These are phyloP conservation scores for Wallacemonas rigidus DNA, from an alignment of 208 protist genomes.

Conservation along the genomic window DNA sequence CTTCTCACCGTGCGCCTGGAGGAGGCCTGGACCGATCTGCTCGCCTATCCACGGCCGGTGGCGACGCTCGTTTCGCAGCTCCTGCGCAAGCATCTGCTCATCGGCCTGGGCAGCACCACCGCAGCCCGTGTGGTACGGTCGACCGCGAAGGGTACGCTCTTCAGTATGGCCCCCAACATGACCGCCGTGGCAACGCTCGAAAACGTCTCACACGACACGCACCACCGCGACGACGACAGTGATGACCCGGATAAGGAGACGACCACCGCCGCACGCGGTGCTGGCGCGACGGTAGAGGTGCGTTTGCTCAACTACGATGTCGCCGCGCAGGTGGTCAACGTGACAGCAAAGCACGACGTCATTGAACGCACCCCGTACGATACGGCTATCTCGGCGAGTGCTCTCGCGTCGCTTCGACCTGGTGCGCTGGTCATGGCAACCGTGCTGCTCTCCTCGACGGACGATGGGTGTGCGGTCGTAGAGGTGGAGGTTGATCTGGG, in stretches of 20 bases:
- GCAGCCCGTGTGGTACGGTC: slow-evolving; percentile 56
- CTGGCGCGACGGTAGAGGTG: slow-evolving; percentile 51
- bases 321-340: slow-evolving; percentile 60
- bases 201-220: slow-evolving; percentile 22
- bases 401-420: slow-evolving; percentile 34
- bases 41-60: slow-evolving; percentile 53
- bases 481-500: slow-evolving; percentile 36
- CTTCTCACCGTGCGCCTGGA: slow-evolving; percentile 60
- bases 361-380: slow-evolving; percentile 75
- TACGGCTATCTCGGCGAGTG: slow-evolving; percentile 35
- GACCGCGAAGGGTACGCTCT: slow-evolving; percentile 59
- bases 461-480: slow-evolving; percentile 82
- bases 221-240: slow-evolving; percentile 7
- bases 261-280: background rate
- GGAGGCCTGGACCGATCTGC: slow-evolving; percentile 61
- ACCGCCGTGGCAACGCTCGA: slow-evolving; percentile 77
- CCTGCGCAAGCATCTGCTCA: slow-evolving; percentile 80
- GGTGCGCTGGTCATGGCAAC: slow-evolving; percentile 47
- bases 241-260: background rate
- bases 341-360: slow-evolving; percentile 61
- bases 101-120: slow-evolving; percentile 78
- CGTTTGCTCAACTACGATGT: slow-evolving; percentile 86
- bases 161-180: slow-evolving; percentile 51
- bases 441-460: slow-evolving; percentile 80
- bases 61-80: slow-evolving; percentile 53